Base-by-base conservation (phyloP, 2,329 filamentous ascomycete species). In the Sporothrix globosa region DNA sequence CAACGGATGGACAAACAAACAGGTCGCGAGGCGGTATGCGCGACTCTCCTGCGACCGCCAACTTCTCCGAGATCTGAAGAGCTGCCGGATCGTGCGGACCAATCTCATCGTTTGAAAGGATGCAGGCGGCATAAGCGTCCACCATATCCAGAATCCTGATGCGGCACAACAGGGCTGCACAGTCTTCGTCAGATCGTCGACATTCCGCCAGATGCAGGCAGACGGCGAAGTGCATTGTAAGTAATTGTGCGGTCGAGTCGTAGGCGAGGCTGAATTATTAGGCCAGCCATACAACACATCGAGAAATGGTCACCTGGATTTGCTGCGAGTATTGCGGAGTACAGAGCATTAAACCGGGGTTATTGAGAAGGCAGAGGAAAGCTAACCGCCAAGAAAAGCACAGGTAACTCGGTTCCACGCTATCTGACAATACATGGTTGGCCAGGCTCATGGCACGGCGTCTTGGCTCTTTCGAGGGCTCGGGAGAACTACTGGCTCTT, bases 401-500 rank as follows among this genome's bases (percentile, higher is more conserved):
- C 21, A 63, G 60, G 4, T 21, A 46, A 63, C 11, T 24, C 11
- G 9, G 27, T 27, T 63, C 27, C 24, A 34, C 61, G 27, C 44
- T 34, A 65, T 65, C 44, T 19, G 30, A 24, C 27, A 19, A 14
- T 24, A 65, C 44, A 21, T 65, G 61, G 61, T 50, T 50, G 61
- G 61, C 27, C 27, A 30, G 27, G 27, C 44, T 21, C 58, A 46
- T 63, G 58, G n/a, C 58, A 61, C 21, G 21, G 17, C 34, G 50
- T 67, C 48, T 48, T 63, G 60, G 60, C 60, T 50, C 44, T 30
- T 44, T 30, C 63, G 63, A 30, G 30, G 44, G 50, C 19, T n/a
- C 65, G 65, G 65, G 48, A 53, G 65, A 50, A 67, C 50, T 50
- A 54, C 65, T 67, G 65, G 65, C 48, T 44, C 48, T 56, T 67